Evolutionary conservation across 306 rosid species (phyloP).

Genomic region (Chamaecrista fasciculata): DNA sequence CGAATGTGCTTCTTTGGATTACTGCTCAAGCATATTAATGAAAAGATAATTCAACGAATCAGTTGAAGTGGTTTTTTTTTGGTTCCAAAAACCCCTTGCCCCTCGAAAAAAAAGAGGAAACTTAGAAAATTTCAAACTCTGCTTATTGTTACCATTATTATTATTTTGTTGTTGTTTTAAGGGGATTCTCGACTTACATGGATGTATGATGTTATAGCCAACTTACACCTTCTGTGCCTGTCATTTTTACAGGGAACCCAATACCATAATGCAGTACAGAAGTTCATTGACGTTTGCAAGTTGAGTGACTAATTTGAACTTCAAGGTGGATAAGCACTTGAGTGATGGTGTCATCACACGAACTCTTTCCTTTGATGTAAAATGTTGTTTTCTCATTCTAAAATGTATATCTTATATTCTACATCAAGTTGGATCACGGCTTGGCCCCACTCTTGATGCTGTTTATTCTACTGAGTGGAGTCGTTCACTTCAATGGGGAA

Average conservation of each 20-base stretch:
- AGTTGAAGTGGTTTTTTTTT: background rate
- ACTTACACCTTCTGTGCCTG: constrained; percentile 17
- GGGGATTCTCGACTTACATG: constrained; percentile 2
- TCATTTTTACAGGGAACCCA: constrained; percentile 54
- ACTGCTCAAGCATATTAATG: background rate
- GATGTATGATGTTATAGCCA: constrained; percentile 23
- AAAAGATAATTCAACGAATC: background rate
- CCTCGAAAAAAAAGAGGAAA: background rate
- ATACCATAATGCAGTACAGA: constrained; percentile 70
- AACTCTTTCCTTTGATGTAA: constrained; percentile 20
- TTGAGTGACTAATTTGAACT: constrained; percentile 54
- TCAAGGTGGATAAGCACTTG: constrained; percentile 29
- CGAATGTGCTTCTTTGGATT: background rate
- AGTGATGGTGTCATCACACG: constrained; percentile 33
- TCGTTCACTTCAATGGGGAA: constrained; percentile 39
- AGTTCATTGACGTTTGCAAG: constrained; percentile 68
- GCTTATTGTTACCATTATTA: too few relatives aligned
- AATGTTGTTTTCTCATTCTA: constrained; percentile 35
- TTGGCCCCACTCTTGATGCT: constrained; percentile 38
- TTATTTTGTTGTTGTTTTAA: background rate
- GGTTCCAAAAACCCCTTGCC: background rate
- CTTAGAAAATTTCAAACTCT: background rate
- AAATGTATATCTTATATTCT: constrained; percentile 13
- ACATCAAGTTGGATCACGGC: constrained; percentile 31
- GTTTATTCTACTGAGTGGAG: constrained; percentile 33